phyloP scores from a whole-genome alignment of 805 yeast genomes.

The Candida morakotiae region DNA sequence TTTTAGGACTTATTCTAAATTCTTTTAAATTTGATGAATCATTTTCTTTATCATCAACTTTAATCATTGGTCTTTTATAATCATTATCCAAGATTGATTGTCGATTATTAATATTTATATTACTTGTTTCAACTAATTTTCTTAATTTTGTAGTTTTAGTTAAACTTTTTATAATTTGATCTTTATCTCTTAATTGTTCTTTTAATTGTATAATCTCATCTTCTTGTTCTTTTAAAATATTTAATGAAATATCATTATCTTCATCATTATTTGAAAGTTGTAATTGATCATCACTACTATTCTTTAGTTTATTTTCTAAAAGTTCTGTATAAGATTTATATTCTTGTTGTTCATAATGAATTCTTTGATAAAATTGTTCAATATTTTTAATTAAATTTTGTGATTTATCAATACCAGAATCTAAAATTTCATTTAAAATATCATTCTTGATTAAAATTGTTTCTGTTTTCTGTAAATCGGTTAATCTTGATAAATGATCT shows the following conservation, averaged over 20 bases:
- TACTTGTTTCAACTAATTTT: slow-evolving; percentile 31
- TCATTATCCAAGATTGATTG: not conserved
- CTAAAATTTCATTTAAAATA: slow-evolving; percentile 54
- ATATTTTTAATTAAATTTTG: slow-evolving; percentile 43
- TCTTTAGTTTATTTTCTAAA: slow-evolving; percentile 51
- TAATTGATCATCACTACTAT: slow-evolving; percentile 16
- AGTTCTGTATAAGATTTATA: slow-evolving; percentile 55
- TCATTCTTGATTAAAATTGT: slow-evolving; percentile 56
- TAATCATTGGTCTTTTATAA: not conserved
- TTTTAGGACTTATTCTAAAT: slow-evolving; percentile 20
- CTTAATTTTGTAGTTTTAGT: slow-evolving; percentile 63
- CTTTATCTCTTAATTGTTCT: slow-evolving; percentile 65
- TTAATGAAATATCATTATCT: slow-evolving; percentile 13
- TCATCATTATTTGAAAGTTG: no score
- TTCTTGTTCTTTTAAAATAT: slow-evolving; percentile 52
- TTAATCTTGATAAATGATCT: slow-evolving; percentile 63
- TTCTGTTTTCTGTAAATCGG: slow-evolving; percentile 56
- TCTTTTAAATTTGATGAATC: slow-evolving; percentile 13
- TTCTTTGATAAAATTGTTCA: slow-evolving; percentile 46
- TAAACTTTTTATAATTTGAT: slow-evolving; percentile 71
- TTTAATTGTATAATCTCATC: slow-evolving; percentile 66
- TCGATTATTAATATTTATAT: no score
- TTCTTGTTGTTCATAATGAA: slow-evolving; percentile 53
- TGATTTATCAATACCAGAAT: slow-evolving; percentile 35
- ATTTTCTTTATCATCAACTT: slow-evolving; percentile 12